Conservation (phyloP, 1,139 yeast genomes). For the Suhomyces bribrorum region DNA sequence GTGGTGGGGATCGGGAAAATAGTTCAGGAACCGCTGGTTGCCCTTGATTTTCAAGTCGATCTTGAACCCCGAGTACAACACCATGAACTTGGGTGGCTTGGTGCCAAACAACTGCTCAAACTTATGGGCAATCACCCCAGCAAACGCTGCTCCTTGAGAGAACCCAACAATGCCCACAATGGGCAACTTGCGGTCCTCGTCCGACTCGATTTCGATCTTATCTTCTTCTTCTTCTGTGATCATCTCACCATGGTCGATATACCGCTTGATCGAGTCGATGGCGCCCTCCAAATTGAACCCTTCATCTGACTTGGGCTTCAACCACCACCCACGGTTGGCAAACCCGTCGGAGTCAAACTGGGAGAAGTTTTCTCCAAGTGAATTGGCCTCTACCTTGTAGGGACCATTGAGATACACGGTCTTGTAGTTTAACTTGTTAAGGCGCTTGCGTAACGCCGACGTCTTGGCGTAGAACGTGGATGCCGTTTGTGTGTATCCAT, state of each 20-base stretch:
- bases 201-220: constrained; percentile 20
- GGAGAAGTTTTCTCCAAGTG: constrained; percentile 52
- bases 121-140: constrained; percentile 35
- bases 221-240: constrained; percentile 31
- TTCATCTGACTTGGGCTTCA: constrained; percentile 25
- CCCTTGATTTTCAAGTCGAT: constrained; percentile 49
- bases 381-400: constrained; percentile 47
- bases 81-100: constrained; percentile 60
- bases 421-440: constrained; percentile 43
- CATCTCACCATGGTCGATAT: constrained; percentile 33
- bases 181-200: constrained; percentile 30
- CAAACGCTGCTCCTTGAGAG: constrained; percentile 53
- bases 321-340: constrained; percentile 42
- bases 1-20: constrained; percentile 28
- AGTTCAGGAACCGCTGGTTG: constrained; percentile 24
- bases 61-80: constrained; percentile 77
- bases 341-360: constrained; percentile 33
- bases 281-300: constrained; percentile 31
- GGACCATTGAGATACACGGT: constrained; percentile 83
- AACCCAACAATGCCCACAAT: constrained; percentile 47
- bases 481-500: constrained; percentile 48
- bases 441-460: constrained; percentile 44
- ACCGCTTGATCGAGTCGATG: constrained; percentile 31
- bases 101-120: constrained; percentile 32
- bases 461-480: constrained; percentile 49